phyloP scores from a whole-genome alignment of 2,329 filamentous ascomycete species.

The Emmonsiellopsis sp. region DNA sequence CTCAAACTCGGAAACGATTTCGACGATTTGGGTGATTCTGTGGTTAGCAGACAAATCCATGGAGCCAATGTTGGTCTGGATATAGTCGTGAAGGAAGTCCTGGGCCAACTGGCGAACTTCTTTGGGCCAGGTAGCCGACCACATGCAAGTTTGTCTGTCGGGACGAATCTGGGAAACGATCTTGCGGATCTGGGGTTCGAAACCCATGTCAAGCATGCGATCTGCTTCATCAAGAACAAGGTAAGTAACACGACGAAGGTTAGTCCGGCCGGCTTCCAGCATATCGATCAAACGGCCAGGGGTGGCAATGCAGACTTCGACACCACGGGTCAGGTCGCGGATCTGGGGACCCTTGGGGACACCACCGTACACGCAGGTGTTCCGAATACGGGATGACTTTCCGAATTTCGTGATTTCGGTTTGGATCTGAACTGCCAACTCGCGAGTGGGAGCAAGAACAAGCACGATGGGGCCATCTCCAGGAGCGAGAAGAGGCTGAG shows the following conservation, averaged over 20 bases:
- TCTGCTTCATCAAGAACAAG: slow-evolving; percentile 97
- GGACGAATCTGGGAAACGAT: slow-evolving; percentile 96
- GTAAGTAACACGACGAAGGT: slow-evolving; percentile 95
- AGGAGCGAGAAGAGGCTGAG: slow-evolving; percentile 87
- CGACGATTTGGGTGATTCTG: slow-evolving; percentile 94
- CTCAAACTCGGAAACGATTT: slow-evolving; percentile 91
- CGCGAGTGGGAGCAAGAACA: slow-evolving; percentile 90
- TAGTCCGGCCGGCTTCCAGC: slow-evolving; percentile 96
- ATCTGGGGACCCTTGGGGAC: slow-evolving; percentile 97
- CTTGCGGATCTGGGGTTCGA: slow-evolving; percentile 98
- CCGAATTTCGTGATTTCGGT: slow-evolving; percentile 98
- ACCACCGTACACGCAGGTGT: slow-evolving; percentile 98
- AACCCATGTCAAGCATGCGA: slow-evolving; percentile 99
- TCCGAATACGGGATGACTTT: slow-evolving; percentile 93
- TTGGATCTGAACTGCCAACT: slow-evolving; percentile 97
- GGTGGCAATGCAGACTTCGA: slow-evolving; percentile 97
- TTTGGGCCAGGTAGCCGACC: slow-evolving; percentile 99
- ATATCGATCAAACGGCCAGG: slow-evolving; percentile 97
- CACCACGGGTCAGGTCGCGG: slow-evolving; percentile 84
- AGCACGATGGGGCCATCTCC: slow-evolving; percentile 96
- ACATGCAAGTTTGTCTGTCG: slow-evolving; percentile 98
- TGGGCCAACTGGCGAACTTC: slow-evolving; percentile 86
- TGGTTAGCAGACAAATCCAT: slow-evolving; percentile 95
- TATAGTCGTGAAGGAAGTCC: slow-evolving; percentile 90
- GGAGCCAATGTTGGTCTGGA: slow-evolving; percentile 97